Evolutionary conservation across 495 filamentous ascomycete genomes (phyloP).

Genomic region (Jackrogersella multiformis): DNA sequence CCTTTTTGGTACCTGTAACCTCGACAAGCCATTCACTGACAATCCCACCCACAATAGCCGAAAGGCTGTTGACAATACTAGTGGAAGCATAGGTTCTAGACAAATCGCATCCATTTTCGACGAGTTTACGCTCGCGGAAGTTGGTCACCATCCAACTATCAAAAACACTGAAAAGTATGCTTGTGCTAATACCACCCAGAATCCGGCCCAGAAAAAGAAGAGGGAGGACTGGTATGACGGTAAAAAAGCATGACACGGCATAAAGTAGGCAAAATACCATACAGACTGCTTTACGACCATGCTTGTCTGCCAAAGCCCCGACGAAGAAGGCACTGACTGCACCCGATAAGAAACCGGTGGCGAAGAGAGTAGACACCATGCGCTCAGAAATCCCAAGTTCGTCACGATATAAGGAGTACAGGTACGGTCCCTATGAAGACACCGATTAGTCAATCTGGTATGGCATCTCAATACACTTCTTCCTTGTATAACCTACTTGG

Average conservation of each 20-base stretch:
- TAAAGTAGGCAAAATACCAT: constrained; percentile 61
- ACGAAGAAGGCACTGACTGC: constrained; percentile 59
- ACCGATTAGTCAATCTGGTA: constrained; percentile 3
- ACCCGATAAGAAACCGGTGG: constrained; percentile 60
- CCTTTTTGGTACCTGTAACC: constrained; percentile 57
- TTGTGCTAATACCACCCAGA: constrained; percentile 64
- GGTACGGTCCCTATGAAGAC: constrained; percentile 55
- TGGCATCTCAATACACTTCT: not conserved
- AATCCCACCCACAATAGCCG: constrained; percentile 60
- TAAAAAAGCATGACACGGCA: constrained; percentile 60
- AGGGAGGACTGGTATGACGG: constrained; percentile 48
- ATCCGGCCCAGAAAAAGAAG: constrained; percentile 60
- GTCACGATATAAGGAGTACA: constrained; percentile 64
- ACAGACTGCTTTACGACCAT: constrained; percentile 59
- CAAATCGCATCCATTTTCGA: constrained; percentile 47
- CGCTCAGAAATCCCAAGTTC: constrained; percentile 58
- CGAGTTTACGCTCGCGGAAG: constrained; percentile 49
- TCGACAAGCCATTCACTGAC: constrained; percentile 51
- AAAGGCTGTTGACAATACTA: constrained; percentile 60
- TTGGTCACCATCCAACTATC: constrained; percentile 69
- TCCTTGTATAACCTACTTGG: constrained; percentile 49
- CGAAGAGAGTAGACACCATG: constrained; percentile 60
- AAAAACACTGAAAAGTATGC: constrained; percentile 64
- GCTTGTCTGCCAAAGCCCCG: constrained; percentile 59
- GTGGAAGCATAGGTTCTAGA: constrained; percentile 60